Evolutionary conservation across 139 green algal species (phyloP), one percentile per base, ranked within the genome.

Genomic region (Trebouxia sp.): DNA sequence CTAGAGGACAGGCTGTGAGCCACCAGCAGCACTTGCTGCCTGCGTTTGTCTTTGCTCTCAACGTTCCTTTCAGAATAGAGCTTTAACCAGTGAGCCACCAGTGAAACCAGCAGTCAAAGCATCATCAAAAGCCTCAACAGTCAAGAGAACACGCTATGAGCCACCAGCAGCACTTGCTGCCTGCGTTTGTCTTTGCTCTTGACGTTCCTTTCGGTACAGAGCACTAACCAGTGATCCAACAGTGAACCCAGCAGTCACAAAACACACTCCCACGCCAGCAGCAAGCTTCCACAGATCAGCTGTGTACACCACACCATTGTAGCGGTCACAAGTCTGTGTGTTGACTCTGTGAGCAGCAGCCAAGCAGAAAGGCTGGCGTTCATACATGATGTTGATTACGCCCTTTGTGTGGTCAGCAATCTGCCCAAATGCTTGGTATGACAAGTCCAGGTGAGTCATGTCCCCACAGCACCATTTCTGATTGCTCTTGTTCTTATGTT

Each of bases 401-500:
- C 69, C 69, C 12, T 51, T 53, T 9, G 15, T 30, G 4, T n/a
- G 69, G 55, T 77, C 69, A 56, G 69, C 69, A 38, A 77, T 51
- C 11, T n/a, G 14, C 20, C 43, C 37, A 28, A 77, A 77, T 3
- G 69, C 69, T 53, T 53, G 26, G 38, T 77, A 56, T 35, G 41
- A 56, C 24, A 77, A 26, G 43, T 77, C 69, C 39, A 56, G 41
- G 37, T 77, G 69, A 17, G 69, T 77, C 69, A 56, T 77, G 24
- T 77, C 69, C 0, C 69, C 69, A 56, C 69, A 77, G 26, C 69
- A 77, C 69, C 69, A 77, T 26, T 77, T 77, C 39, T 55, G 38
- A 24, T 77, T 77, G 69, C n/a, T 77, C 15, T 51, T 51, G 43
- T 77, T 77, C 22, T 26, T 20, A 26, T 77, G 69, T 5, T 56